Conservation (phyloP, 148 eudicot species). For the Polygonum aviculare region DNA sequence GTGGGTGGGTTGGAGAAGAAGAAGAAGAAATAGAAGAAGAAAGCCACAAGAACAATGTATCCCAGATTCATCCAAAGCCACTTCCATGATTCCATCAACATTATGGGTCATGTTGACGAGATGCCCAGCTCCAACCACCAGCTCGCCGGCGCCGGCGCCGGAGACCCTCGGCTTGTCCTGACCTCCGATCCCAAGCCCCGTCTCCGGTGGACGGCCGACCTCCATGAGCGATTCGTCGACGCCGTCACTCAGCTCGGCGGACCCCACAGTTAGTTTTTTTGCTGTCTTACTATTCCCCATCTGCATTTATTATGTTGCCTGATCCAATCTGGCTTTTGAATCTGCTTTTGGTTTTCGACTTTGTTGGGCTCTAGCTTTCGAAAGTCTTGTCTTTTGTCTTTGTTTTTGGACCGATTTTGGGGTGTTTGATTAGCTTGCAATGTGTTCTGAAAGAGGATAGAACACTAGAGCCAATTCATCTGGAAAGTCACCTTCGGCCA, state of each 20-base stretch:
- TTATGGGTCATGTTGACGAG: conserved; percentile 32
- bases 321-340: conserved; percentile 2
- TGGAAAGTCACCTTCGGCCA: conserved; percentile 7
- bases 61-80: conserved; percentile 39
- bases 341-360: not conserved
- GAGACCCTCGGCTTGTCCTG: conserved; percentile 56
- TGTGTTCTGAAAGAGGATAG: not conserved
- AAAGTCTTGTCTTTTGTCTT: not conserved
- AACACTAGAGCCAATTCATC: conserved; percentile 3
- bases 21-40: not conserved
- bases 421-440: not conserved
- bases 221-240: conserved; percentile 80
- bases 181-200: conserved; percentile 85
- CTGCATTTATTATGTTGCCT: conserved; percentile 7
- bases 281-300: not conserved
- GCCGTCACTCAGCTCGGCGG: conserved; percentile 92
- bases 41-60: conserved; percentile 17
- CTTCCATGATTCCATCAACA: conserved; percentile 21
- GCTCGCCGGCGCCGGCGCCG: not conserved
- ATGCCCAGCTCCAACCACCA: conserved; percentile 18
- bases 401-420: not conserved
- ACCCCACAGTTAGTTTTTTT: conserved; percentile 36
- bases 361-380: not conserved
- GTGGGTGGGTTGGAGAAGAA: conserved; percentile 2
- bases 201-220: conserved; percentile 78